Base-by-base conservation (phyloP, 1,139 yeast genomes). In the Pichia sp. region DNA sequence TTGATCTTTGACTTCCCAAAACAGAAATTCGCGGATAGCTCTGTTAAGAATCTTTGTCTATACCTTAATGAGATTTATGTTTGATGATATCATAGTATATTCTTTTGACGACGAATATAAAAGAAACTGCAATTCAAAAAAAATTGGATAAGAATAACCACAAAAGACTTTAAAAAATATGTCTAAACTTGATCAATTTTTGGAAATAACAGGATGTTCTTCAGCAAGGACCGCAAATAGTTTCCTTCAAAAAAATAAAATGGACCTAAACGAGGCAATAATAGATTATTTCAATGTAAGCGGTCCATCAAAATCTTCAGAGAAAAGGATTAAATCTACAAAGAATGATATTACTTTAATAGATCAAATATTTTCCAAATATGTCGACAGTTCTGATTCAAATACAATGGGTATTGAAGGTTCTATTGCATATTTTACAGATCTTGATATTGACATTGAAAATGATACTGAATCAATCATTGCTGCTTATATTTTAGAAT, bases 371-470 rank as follows among this genome's bases (percentile, higher is more conserved):
- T 59, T 60, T 37, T 41, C 51, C 22, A 43, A 42, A 9, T 60
- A 60, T 43, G 54, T 54, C 32, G 64, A 60, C 30, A 49, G 39
- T 4, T 46, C 50, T 1, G 54, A 55, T 40, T 57, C 6, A 61
- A 61, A 27, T 62, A 55, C 31, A 75, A 76, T 43, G 92, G 81
- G 30, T 72, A 84, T 27, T 7, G 92, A 87, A 48, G 97, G 96
- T 0, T 82, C 96, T 0, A 64, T 90, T 23, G 55, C 60, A 37
- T 85, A 82, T 55, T 67, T 87, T 36, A 71, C 69, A 9, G 96
- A 83, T 56, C 64, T 90, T 42, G 78, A 75, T 0, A 70, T 83
- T 38, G 80, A 78, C 20, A 82, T 90, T 0, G 97, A 90, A 54
- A 39, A 27, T 6, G 90, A 90, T 57, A 69, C 78, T 8, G 73